Conservation (phyloP, 306 rosid species). For the Styphnolobium japonicum region DNA sequence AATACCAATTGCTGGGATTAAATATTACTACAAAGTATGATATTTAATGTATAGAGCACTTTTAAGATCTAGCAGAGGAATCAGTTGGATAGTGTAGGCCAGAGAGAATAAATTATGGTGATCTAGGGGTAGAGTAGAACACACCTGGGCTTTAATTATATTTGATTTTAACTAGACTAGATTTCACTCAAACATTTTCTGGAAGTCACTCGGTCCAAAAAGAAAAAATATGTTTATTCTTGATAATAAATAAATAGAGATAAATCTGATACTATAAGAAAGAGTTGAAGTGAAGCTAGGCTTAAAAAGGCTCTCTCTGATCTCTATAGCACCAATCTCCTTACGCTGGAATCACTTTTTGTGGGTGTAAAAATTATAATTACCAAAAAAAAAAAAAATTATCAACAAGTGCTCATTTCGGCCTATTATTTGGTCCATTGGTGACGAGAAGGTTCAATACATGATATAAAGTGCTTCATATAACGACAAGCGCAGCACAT, state of each 20-base stretch:
- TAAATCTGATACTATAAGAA: neutral
- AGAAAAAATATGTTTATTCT: constrained; percentile 18
- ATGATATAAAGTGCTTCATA: constrained; percentile 27
- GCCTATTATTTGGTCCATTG: constrained; percentile 8
- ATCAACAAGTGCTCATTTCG: neutral
- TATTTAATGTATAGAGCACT: constrained; percentile 41
- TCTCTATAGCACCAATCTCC: neutral
- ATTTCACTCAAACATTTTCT: constrained; percentile 27
- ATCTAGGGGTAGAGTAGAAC: constrained; percentile 25
- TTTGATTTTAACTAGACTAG: constrained; percentile 13
- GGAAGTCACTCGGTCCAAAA: constrained; percentile 45
- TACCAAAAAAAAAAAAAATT: no score
- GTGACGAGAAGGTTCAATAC: constrained; percentile 8
- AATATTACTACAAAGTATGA: neutral
- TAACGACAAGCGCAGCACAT: constrained; percentile 32
- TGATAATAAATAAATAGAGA: neutral
- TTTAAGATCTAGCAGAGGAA: constrained; percentile 64
- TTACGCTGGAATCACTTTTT: constrained; percentile 13
- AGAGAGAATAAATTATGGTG: constrained; percentile 36
- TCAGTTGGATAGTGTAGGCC: constrained; percentile 65
- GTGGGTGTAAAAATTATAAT: neutral
- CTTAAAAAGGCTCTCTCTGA: neutral
- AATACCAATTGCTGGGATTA: neutral
- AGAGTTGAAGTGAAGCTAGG: constrained; percentile 16
- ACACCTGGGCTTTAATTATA: constrained; percentile 37